These are phyloP conservation scores for Penicillium verrucosum DNA, from an alignment of 2,329 filamentous ascomycete genomes.

Conservation along the genomic window DNA sequence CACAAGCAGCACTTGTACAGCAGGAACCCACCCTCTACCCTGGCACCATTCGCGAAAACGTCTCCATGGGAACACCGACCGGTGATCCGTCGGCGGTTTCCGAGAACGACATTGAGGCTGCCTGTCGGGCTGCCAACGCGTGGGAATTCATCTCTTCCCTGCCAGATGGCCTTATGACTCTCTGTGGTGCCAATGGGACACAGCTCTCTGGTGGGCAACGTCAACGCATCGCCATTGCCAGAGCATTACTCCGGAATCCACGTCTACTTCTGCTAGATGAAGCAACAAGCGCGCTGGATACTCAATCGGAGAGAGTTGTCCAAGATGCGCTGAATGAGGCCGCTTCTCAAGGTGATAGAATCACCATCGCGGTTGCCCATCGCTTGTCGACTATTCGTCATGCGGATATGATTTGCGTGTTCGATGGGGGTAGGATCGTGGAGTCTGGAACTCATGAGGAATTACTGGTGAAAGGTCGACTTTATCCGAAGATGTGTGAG, in stretches of 20 bases:
- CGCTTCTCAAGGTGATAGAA: slow-evolving; percentile 25
- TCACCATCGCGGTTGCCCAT: slow-evolving; percentile 29
- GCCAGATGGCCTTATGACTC: slow-evolving; percentile 35
- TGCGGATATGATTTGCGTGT: slow-evolving; percentile 74
- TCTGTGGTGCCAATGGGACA: slow-evolving; percentile 1
- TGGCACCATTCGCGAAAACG: slow-evolving; percentile 67
- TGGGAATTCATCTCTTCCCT: slow-evolving; percentile 51
- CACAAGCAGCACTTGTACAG: slow-evolving; percentile 65
- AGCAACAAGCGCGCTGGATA: slow-evolving; percentile 83
- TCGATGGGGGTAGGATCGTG: slow-evolving; percentile 41
- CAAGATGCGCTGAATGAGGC: slow-evolving; percentile 72
- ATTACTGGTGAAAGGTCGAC: slow-evolving; percentile 33
- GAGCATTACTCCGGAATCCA: slow-evolving; percentile 55
- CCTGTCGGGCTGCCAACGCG: slow-evolving; percentile 44
- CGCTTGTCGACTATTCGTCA: slow-evolving; percentile 26
- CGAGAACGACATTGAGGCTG: slow-evolving; percentile 31
- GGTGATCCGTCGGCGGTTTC: slow-evolving; percentile 38
- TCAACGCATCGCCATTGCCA: slow-evolving; percentile 53
- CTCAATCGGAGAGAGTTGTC: slow-evolving; percentile 80
- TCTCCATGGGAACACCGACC: slow-evolving; percentile 54
- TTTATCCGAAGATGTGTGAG: slow-evolving; percentile 44
- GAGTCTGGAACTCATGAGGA: slow-evolving; percentile 43
- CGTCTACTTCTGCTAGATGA: slow-evolving; percentile 85
- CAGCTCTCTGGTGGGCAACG: slow-evolving; percentile 41
- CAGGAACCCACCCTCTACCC: slow-evolving; percentile 73